Percentiles rank a stretch among this genome's conserved stretches.
Evolutionary conservation across 2,329 filamentous ascomycete species (phyloP).

Genomic region (Sclerotinia glacialis): DNA sequence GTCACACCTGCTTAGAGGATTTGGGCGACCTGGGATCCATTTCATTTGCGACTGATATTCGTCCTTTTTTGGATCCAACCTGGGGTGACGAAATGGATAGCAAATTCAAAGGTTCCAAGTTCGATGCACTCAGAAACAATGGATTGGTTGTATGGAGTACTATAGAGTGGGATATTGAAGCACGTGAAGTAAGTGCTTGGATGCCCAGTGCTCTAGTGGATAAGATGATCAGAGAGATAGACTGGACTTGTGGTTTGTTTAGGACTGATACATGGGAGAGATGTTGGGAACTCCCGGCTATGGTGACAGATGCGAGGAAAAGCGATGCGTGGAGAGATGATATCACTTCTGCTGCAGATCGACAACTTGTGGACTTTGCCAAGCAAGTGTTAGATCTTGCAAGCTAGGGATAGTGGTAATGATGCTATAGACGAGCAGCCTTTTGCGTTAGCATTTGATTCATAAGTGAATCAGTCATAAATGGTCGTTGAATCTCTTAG

Average conservation of each 20-base stretch:
- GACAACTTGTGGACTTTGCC: not conserved
- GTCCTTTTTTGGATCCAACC: slow-evolving; percentile 4
- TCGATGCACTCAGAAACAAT: not conserved
- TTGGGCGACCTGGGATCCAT: not conserved
- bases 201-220: not conserved
- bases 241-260: slow-evolving; percentile 4
- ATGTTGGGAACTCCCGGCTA: not conserved
- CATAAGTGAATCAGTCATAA: too few species aligned
- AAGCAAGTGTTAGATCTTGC: too few species aligned
- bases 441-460: too few species aligned
- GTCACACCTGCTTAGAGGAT: not conserved
- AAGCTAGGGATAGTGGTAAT: not conserved
- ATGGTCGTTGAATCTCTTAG: too few species aligned
- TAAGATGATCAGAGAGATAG: not conserved
- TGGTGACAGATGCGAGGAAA: not conserved
- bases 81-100: slow-evolving; percentile 15
- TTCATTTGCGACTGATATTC: not conserved
- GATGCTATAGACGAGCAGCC: not conserved
- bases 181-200: not conserved
- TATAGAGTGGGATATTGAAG: not conserved
- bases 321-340: not conserved
- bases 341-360: not conserved
- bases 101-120: not conserved
- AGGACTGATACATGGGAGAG: slow-evolving; percentile 12
- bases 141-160: slow-evolving; percentile 11